phyloP scores from a whole-genome alignment of 805 yeast species.

The Barnettozyma pratensis region DNA sequence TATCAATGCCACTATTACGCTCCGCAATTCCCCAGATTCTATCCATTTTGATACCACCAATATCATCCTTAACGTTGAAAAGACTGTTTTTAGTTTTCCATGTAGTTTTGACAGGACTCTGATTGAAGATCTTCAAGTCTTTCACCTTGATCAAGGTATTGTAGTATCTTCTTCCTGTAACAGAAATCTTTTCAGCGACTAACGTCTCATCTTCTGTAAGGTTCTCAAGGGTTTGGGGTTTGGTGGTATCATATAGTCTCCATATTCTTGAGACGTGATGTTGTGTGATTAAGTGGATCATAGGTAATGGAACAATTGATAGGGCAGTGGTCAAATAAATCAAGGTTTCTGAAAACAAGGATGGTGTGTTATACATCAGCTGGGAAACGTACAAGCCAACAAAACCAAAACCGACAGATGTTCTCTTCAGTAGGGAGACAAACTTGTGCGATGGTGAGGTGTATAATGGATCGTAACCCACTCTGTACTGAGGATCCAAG shows the following conservation, averaged over 20 bases:
- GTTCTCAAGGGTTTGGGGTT: slow-evolving; percentile 59
- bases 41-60: slow-evolving; percentile 82
- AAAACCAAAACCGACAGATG: slow-evolving; percentile 55
- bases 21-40: slow-evolving; percentile 83
- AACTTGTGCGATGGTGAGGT: slow-evolving; percentile 58
- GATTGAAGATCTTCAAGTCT: slow-evolving; percentile 36
- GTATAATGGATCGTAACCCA: slow-evolving; percentile 59
- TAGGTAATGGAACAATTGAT: slow-evolving; percentile 51
- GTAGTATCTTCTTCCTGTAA: slow-evolving; percentile 61
- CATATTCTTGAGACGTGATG: slow-evolving; percentile 71
- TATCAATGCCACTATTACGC: slow-evolving; percentile 56
- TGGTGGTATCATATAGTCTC: slow-evolving; percentile 57
- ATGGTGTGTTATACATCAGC: slow-evolving; percentile 45
- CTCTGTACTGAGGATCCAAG: slow-evolving; percentile 46
- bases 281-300: slow-evolving; percentile 47
- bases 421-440: slow-evolving; percentile 56
- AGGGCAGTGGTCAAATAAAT: slow-evolving; percentile 37
- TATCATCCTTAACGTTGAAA: slow-evolving; percentile 62
- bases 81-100: slow-evolving; percentile 34
- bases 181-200: slow-evolving; percentile 60
- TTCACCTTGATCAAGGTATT: slow-evolving; percentile 54
- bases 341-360: slow-evolving; percentile 44
- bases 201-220: slow-evolving; percentile 58
- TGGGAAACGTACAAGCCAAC: slow-evolving; percentile 62
- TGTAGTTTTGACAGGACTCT: slow-evolving; percentile 44